Percentiles rank a stretch among this genome's conserved stretches.
Evolutionary conservation across 2,329 filamentous ascomycete genomes (phyloP).

Genomic region (Thelonectria discophora): DNA sequence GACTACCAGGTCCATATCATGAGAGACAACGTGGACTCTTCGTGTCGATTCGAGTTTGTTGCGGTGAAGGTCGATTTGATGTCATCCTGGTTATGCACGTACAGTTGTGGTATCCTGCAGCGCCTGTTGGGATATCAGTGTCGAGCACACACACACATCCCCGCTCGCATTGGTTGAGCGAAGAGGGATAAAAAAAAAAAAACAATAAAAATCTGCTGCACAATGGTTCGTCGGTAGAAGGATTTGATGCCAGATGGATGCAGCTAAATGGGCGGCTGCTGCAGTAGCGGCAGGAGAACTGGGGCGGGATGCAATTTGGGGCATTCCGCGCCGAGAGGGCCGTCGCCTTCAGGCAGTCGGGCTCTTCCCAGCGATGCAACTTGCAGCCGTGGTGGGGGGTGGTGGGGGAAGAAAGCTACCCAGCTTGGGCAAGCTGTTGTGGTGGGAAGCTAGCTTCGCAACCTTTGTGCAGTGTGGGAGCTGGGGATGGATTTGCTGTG

Average conservation of each 20-base stretch:
- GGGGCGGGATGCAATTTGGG: slow-evolving; percentile 21
- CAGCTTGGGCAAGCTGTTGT: slow-evolving; percentile 24
- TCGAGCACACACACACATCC: slow-evolving; percentile 6
- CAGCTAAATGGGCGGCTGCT: slow-evolving; percentile 36
- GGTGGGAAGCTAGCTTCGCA: neutral
- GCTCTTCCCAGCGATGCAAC: slow-evolving; percentile 1
- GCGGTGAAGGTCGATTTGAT: slow-evolving; percentile 12
- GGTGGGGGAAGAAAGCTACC: slow-evolving; percentile 37
- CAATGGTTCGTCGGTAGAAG: slow-evolving; percentile 22
- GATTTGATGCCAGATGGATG: slow-evolving; percentile 12
- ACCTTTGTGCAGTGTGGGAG: neutral
- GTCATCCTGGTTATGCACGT: neutral
- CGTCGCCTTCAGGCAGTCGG: slow-evolving; percentile 18
- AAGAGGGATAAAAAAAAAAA: neutral
- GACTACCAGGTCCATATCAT: neutral
- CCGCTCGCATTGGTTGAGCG: slow-evolving; percentile 12
- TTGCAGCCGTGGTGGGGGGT: slow-evolving; percentile 27
- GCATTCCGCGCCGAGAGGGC: slow-evolving; percentile 38
- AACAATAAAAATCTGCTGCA: slow-evolving; percentile 10
- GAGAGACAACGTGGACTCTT: slow-evolving; percentile 13
- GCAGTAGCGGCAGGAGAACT: slow-evolving; percentile 41
- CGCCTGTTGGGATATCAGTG: slow-evolving; percentile 2
- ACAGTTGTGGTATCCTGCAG: neutral
- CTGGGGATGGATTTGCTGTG: neutral
- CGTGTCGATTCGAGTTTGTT: slow-evolving; percentile 11